A percentile compares a stretch with the other conserved stretches of the same genome.
phyloP scores from a whole-genome alignment of 306 rosid genomes.

The Citrullus colocynthis region DNA sequence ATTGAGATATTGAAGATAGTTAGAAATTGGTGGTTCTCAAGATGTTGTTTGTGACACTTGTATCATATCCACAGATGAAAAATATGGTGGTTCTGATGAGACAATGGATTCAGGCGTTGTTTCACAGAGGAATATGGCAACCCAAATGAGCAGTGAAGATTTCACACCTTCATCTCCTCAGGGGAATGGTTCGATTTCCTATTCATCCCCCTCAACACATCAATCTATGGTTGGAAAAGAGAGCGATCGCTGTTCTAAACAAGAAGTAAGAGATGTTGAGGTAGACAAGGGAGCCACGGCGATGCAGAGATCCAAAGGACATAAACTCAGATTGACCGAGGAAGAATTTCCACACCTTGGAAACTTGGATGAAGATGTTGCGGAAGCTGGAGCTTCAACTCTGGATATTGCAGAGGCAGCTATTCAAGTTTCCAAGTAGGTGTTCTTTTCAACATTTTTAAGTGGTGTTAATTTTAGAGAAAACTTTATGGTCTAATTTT shows the following conservation, averaged over 20 bases:
- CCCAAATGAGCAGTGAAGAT: conserved; percentile 57
- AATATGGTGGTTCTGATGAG: conserved; percentile 17
- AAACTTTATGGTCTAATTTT: neutral
- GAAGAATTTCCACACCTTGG: conserved; percentile 15
- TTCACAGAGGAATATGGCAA: conserved; percentile 45
- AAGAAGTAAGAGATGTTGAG: conserved; percentile 67
- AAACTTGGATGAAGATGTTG: conserved; percentile 20
- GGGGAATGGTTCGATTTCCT: conserved; percentile 17
- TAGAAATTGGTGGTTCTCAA: neutral
- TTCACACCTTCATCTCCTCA: conserved; percentile 21
- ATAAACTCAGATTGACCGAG: conserved; percentile 14
- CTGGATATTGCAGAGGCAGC: conserved; percentile 42
- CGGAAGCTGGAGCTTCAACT: conserved; percentile 26
- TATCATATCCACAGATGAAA: conserved; percentile 31
- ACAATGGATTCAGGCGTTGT: conserved; percentile 13
- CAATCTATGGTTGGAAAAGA: conserved; percentile 21
- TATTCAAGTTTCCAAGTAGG: conserved; percentile 47
- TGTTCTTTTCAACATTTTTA: neutral
- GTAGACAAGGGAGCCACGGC: conserved; percentile 52
- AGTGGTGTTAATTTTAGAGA: neutral
- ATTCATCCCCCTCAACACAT: conserved; percentile 27
- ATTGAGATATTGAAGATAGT: neutral
- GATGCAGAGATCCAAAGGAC: conserved; percentile 28
- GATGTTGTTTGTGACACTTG: neutral
- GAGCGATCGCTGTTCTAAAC: conserved; percentile 15